Evolutionary conservation across 441 rosid genomes (phyloP).

Genomic region (Gossypium aridum): DNA sequence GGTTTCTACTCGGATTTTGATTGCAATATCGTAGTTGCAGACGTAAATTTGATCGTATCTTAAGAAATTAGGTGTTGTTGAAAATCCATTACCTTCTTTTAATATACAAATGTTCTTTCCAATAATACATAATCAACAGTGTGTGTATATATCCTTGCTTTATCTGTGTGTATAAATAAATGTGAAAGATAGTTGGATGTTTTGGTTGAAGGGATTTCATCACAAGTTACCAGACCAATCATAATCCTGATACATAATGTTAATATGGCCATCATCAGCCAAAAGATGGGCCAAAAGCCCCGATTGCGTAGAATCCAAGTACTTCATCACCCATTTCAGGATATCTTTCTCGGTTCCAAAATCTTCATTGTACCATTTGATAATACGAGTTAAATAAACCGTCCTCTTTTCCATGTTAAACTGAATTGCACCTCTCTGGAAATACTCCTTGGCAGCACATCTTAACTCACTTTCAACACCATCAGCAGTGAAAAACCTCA

Average conservation of each 20-base stretch:
- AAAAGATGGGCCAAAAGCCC: slow-evolving; percentile 73
- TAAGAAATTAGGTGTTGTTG: not conserved
- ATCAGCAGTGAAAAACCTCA: slow-evolving; percentile 65
- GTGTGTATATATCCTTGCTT: too few species aligned
- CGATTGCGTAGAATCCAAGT: slow-evolving; percentile 62
- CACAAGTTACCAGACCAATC: slow-evolving; percentile 64
- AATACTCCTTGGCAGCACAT: slow-evolving; percentile 61
- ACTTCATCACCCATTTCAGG: slow-evolving; percentile 61
- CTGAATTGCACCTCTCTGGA: slow-evolving; percentile 54
- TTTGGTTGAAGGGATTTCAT: not conserved
- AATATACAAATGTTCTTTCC: not conserved
- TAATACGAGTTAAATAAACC: slow-evolving; percentile 50
- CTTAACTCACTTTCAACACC: slow-evolving; percentile 64
- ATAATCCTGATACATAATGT: slow-evolving; percentile 55
- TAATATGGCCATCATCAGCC: slow-evolving; percentile 56
- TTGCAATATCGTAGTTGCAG: not conserved
- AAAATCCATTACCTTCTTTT: not conserved
- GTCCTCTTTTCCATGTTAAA: slow-evolving; percentile 59
- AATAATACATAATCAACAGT: not conserved
- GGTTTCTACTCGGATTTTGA: not conserved
- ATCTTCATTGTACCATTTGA: slow-evolving; percentile 63
- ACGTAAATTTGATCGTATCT: not conserved
- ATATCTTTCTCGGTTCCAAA: slow-evolving; percentile 61
- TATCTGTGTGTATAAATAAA: too few species aligned
- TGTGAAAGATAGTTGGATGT: not conserved